These are phyloP conservation scores for Pseudonitzschia pungens DNA, from an alignment of 108 stramenopile genomes.

Conservation along the genomic window DNA sequence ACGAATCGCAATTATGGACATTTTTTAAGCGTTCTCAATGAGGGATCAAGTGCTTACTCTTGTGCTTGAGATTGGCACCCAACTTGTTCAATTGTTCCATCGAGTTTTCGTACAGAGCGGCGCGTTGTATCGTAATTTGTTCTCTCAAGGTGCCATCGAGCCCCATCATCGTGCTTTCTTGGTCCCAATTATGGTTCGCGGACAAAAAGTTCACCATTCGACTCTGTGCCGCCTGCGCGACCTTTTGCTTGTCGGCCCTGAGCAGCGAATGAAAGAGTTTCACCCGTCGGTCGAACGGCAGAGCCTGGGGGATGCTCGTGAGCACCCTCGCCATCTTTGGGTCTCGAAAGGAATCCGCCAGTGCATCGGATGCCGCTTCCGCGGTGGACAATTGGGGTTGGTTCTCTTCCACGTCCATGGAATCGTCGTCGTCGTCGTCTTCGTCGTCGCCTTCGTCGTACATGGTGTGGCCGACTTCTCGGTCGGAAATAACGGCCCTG, in stretches of 20 bases:
- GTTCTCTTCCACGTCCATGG: conserved; percentile 20
- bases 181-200: conserved; percentile 43
- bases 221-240: conserved; percentile 23
- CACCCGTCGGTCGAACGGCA: conserved; percentile 82
- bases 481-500: conserved; percentile 43
- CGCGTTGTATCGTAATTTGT: conserved; percentile 66
- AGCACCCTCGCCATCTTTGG: conserved; percentile 86
- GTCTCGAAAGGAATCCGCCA: conserved; percentile 73
- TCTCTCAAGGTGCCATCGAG: conserved; percentile 51
- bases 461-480: conserved; percentile 34
- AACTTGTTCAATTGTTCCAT: conserved; percentile 66
- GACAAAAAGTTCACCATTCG: conserved; percentile 34
- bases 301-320: conserved; percentile 75
- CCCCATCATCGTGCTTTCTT: conserved; percentile 15
- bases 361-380: conserved; percentile 61
- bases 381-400: conserved; percentile 9
- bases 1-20: no score
- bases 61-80: conserved; percentile 68
- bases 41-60: conserved; percentile 13
- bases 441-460: conserved; percentile 16
- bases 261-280: conserved; percentile 76
- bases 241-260: conserved; percentile 69
- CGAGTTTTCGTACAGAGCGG: conserved; percentile 73
- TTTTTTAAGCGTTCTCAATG: background rate
- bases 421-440: conserved; percentile 31